phyloP scores from a whole-genome alignment of 495 filamentous ascomycete genomes.

The Penicillium macrosclerotiorum region DNA sequence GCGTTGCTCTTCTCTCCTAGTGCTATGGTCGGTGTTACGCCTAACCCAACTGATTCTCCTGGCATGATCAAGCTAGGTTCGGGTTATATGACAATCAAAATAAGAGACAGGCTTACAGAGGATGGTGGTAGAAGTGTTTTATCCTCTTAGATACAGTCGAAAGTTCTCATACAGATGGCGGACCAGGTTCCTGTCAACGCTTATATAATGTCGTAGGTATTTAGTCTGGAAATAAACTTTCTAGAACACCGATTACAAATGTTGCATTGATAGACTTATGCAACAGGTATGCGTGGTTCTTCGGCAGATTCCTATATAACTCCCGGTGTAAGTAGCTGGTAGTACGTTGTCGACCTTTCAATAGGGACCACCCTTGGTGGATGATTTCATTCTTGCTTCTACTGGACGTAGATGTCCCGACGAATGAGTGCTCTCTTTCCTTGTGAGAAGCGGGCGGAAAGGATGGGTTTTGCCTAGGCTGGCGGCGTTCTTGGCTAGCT shows the following conservation, averaged over 20 bases:
- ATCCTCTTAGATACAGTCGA: background rate
- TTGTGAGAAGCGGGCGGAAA: background rate
- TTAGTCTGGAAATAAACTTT: background rate
- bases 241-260: background rate
- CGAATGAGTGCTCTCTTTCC: background rate
- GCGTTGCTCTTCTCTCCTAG: slow-evolving; percentile 60
- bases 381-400: background rate
- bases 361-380: no score
- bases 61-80: background rate
- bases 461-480: background rate
- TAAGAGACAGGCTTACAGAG: slow-evolving; percentile 4
- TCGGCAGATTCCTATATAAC: no score
- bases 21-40: background rate
- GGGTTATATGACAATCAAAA: background rate
- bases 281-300: no score
- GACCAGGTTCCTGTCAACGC: background rate
- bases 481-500: background rate
- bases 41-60: background rate
- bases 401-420: background rate
- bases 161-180: background rate
- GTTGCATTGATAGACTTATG: background rate
- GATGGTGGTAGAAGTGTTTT: slow-evolving; percentile 5
- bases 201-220: background rate
- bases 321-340: no score
- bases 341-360: no score